Conservation (phyloP, 768 basidiomycete species). For the Kwoniella heveanensis region DNA sequence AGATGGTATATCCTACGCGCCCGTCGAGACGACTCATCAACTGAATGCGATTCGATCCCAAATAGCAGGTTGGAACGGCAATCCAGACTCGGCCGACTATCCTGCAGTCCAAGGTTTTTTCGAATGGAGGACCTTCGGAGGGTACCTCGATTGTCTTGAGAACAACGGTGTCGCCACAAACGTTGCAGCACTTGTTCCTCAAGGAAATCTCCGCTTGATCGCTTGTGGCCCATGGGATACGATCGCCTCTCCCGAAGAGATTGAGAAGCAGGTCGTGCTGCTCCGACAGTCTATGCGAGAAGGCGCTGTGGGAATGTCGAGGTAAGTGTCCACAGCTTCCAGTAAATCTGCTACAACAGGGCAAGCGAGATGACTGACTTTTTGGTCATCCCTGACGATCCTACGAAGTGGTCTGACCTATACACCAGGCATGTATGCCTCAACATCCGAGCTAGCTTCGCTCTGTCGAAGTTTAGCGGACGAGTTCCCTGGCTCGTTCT, state of each 20-base stretch:
- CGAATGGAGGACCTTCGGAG: slow-evolving; percentile 40
- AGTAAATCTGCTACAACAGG: too few relatives aligned
- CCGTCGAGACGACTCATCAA: slow-evolving; percentile 28
- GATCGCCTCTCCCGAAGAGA: slow-evolving; percentile 35
- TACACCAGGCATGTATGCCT: slow-evolving; percentile 55
- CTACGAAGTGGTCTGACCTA: slow-evolving; percentile 50
- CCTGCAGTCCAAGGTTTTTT: slow-evolving; percentile 37
- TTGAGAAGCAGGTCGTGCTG: slow-evolving; percentile 37
- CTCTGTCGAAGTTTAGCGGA: slow-evolving; percentile 37
- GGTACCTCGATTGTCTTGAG: slow-evolving; percentile 51
- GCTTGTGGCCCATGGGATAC: slow-evolving; percentile 48
- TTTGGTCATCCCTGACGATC: too few relatives aligned
- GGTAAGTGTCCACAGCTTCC: slow-evolving; percentile 36
- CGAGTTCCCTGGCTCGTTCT: slow-evolving; percentile 47
- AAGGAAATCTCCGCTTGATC: slow-evolving; percentile 52
- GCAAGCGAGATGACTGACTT: too few relatives aligned
- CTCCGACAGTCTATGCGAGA: slow-evolving; percentile 43
- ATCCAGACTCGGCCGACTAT: slow-evolving; percentile 44
- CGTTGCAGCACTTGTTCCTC: slow-evolving; percentile 50
- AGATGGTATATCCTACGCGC: slow-evolving; percentile 52
- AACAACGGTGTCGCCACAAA: slow-evolving; percentile 48
- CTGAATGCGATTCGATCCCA: slow-evolving; percentile 42
- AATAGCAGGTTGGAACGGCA: slow-evolving; percentile 55
- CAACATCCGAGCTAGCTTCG: slow-evolving; percentile 42
- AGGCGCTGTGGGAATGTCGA: slow-evolving; percentile 54